phyloP scores from a whole-genome alignment of 345 rosid genomes.

The Salix brachista region DNA sequence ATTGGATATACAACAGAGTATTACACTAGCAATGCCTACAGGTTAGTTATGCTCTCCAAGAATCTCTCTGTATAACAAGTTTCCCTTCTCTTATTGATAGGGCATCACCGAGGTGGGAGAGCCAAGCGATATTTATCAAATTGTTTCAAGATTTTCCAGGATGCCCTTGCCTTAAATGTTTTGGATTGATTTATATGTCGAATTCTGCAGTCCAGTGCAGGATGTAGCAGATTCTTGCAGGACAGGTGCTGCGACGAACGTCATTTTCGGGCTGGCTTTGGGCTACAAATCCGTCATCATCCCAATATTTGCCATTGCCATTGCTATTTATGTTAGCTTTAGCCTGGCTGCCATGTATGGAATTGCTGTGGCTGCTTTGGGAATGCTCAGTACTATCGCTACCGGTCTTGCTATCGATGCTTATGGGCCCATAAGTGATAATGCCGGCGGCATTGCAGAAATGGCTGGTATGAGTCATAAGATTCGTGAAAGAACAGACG shows the following conservation, averaged over 20 bases:
- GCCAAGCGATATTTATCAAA: background rate
- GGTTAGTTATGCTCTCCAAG: slow-evolving; percentile 25
- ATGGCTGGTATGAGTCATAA: slow-evolving; percentile 69
- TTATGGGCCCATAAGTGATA: slow-evolving; percentile 68
- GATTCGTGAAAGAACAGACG: slow-evolving; percentile 59
- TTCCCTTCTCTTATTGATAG: background rate
- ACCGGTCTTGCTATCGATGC: slow-evolving; percentile 66
- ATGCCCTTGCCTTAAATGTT: background rate
- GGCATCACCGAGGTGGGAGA: background rate
- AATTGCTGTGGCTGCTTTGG: slow-evolving; percentile 59
- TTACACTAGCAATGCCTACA: slow-evolving; percentile 65
- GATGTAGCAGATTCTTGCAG: slow-evolving; percentile 69
- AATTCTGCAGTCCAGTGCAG: slow-evolving; percentile 52
- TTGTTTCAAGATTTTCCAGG: background rate
- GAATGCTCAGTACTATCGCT: slow-evolving; percentile 69
- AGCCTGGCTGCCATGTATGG: slow-evolving; percentile 79
- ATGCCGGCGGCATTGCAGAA: slow-evolving; percentile 65
- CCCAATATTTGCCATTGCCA: slow-evolving; percentile 60
- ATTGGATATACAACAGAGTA: slow-evolving; percentile 61
- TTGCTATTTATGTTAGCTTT: slow-evolving; percentile 56
- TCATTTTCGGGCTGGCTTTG: slow-evolving; percentile 62
- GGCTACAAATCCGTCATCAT: slow-evolving; percentile 69
- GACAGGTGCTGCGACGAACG: slow-evolving; percentile 68
- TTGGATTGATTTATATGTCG: background rate
- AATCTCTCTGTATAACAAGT: background rate